These are phyloP conservation scores for Penicillium sp. DNA, from an alignment of 2,329 filamentous ascomycete genomes.

Conservation along the genomic window DNA sequence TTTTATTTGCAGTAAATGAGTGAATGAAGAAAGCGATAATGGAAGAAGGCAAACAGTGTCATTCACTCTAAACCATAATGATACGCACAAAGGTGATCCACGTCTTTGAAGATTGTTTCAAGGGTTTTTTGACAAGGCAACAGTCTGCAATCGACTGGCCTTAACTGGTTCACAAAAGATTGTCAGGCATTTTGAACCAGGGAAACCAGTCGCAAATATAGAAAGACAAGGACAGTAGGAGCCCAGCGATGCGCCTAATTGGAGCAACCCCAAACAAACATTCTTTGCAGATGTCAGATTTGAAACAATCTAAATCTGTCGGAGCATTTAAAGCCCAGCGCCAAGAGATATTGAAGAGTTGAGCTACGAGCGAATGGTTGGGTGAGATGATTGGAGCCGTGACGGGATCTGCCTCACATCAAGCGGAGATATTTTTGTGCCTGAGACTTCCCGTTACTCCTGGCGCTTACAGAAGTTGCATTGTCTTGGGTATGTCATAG, in stretches of 20 bases:
- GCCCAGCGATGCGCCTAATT: slow-evolving; percentile 9
- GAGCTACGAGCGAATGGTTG: slow-evolving; percentile 12
- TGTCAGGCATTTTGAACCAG: background rate
- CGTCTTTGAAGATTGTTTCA: slow-evolving; percentile 5
- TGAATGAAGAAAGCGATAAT: slow-evolving; percentile 3
- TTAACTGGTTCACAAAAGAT: background rate
- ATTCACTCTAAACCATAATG: slow-evolving; percentile 12
- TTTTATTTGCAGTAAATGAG: background rate
- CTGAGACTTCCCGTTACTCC: slow-evolving; percentile 14
- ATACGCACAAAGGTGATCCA: slow-evolving; percentile 7
- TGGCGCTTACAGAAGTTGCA: slow-evolving; percentile 19
- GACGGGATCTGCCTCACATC: slow-evolving; percentile 8
- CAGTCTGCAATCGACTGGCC: background rate
- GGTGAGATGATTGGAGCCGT: slow-evolving; percentile 10
- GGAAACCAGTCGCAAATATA: slow-evolving; percentile 18
- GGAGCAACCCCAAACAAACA: slow-evolving; percentile 12
- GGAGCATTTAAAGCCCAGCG: slow-evolving; percentile 2
- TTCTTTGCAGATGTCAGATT: slow-evolving; percentile 1
- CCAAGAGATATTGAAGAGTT: slow-evolving; percentile 3
- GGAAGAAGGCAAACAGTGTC: background rate
- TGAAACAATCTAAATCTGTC: slow-evolving; percentile 15
- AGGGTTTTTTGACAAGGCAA: slow-evolving; percentile 1
- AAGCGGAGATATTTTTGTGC: slow-evolving; percentile 13
- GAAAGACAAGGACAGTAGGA: background rate
- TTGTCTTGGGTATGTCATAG: background rate